Evolutionary conservation across 352 stramenopile genomes (phyloP), one percentile per base, ranked within the genome.

Genomic region (Phytophthora tentaculata): DNA sequence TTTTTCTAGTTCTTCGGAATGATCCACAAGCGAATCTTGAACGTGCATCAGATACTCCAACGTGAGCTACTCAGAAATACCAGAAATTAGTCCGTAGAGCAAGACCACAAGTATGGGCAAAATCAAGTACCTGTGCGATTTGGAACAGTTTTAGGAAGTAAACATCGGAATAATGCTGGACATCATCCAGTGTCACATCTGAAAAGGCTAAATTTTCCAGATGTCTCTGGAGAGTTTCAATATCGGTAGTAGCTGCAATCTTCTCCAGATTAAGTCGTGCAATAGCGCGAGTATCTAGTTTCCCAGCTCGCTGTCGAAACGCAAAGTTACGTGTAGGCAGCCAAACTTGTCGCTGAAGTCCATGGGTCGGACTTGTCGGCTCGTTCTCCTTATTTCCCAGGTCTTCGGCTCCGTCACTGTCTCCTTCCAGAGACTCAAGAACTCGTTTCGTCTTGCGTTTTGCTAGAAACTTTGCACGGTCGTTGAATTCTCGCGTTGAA

Each of bases 91-190:
- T 39, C 10, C 62, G 48, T 23, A 2, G 45, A 52, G 3, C 16
- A 29, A 49, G 29, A 16, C 10, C 8, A 28, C 19, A 41, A 23
- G 2, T 0, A 3, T 28, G 32, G 16, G 19, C 37, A 60, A 14
- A 52, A 26, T 7, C 3, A 32, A 24, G 17, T 28, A 92, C 86
- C 81, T 94, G 86, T 3, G 87, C 79, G 61, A 95, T 89, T 64
- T 95, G 87, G 60, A 95, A 95, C 8, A 95, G 58, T 56, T 95
- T 95, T 29, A 95, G 78, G 55, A 95, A 95, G 60, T 95, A 94
- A 14, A 79, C 76, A 54, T 95, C 87, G 16, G 87, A 95, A 59
- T 92, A 95, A 29, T 92, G 83, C 67, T 95, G 78, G 9, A 95
- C 84, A 32, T 95, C 87, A 14, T 95, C 85, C 26, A 93, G 50